Evolutionary conservation across 2,329 filamentous ascomycete genomes (phyloP), one percentile per base, ranked within the genome.

Genomic region (Metarhizium robertsii): DNA sequence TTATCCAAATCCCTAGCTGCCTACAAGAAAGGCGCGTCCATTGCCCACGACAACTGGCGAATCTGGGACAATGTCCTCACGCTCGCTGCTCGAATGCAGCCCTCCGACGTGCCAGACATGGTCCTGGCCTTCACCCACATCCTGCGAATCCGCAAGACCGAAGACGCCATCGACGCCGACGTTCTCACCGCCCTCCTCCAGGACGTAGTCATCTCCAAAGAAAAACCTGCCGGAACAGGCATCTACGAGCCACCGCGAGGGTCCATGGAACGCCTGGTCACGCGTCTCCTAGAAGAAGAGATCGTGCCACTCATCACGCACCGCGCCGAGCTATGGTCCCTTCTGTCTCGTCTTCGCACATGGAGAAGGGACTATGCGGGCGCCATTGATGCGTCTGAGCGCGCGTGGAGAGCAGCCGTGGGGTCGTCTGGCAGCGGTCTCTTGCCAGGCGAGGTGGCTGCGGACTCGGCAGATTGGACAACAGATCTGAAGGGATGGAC

Each of bases 1-100:
- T 79, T 91, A 2, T 75, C 79, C 0, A 90, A 95, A 66, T 85
- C 94, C 0, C 80, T 99, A 1, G 77, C 81, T 6, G 92, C 94
- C 0, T 90, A 95, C 70, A 94, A 95, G 67, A 87, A 88, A 60
- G 94, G 92, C 10, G 90, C 92, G 0, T 80, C 82, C 4, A 81
- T 96, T 29, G 90, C 95, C 52, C 81, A 90, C 69, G 86, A 91
- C 63, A 92, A 92, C 72, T 89, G 87, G 80, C 85, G 90, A 62
- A 96, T 99, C 69, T 97, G 92, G 92, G 90, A 95, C 67, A 99
- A 99, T 64, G 87, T 97, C 16, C 81, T 99, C 56, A 94, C 91
- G 0, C 85, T 97, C 25, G 87, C 89, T 0, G 83, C 88, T 0
- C 88, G 90, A 2, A 80, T 94, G 32, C 79, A 78, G 1, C 92